A percentile compares a stretch with the other conserved stretches of the same genome.
Conservation (phyloP, 345 rosid species). For the Excoecaria cochinchinensis region DNA sequence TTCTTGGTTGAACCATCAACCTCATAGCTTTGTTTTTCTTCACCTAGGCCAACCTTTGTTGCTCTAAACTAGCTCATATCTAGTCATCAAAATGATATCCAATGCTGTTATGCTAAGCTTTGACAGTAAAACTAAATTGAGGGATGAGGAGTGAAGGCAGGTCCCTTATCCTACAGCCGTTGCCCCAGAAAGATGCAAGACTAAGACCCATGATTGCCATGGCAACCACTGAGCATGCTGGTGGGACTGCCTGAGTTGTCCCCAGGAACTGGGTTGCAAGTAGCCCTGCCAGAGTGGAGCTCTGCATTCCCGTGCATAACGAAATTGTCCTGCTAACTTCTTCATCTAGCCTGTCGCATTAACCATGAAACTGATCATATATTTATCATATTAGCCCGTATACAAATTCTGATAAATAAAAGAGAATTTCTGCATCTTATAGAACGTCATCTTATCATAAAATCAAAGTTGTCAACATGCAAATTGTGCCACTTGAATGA, state of each 20-base stretch:
- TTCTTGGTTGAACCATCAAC: slow-evolving; percentile 2
- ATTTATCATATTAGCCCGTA: background rate
- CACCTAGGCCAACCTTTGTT: background rate
- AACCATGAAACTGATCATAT: slow-evolving; percentile 9
- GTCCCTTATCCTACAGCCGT: slow-evolving; percentile 62
- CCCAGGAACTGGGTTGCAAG: slow-evolving; percentile 86
- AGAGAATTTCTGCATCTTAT: background rate
- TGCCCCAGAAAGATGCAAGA: slow-evolving; percentile 94
- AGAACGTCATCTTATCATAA: background rate
- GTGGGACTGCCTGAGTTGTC: slow-evolving; percentile 84
- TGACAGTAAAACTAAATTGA: slow-evolving; percentile 34
- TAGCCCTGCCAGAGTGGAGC: slow-evolving; percentile 91
- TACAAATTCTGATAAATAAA: background rate
- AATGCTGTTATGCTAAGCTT: slow-evolving; percentile 21
- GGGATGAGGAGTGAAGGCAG: slow-evolving; percentile 41
- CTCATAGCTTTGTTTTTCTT: background rate
- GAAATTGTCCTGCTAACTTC: slow-evolving; percentile 87
- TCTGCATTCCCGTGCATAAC: slow-evolving; percentile 94
- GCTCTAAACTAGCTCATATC: background rate
- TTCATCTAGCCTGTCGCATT: slow-evolving; percentile 68
- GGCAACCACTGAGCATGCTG: slow-evolving; percentile 94
- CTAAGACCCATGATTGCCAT: slow-evolving; percentile 98
- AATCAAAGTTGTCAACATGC: background rate
- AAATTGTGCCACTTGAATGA: background rate
- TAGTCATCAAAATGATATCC: background rate